These are phyloP conservation scores for Penicillium lagena DNA, from an alignment of 495 filamentous ascomycete species.

Conservation along the genomic window DNA sequence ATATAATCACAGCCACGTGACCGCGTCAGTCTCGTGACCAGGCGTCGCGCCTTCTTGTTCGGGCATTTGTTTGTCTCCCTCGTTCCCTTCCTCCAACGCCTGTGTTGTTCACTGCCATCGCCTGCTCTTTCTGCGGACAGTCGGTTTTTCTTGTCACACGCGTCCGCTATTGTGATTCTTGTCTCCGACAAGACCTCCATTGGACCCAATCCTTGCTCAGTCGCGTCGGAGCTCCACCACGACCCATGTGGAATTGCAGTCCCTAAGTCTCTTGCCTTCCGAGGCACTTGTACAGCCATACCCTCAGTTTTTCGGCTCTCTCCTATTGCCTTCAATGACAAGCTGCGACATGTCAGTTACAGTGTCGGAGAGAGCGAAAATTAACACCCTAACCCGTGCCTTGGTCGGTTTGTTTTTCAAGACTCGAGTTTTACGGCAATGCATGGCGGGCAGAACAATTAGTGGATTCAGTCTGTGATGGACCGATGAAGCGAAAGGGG, in stretches of 20 bases:
- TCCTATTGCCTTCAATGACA: slow-evolving; percentile 10
- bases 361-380: slow-evolving; percentile 21
- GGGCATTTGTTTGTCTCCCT: slow-evolving; percentile 10
- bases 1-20: not conserved
- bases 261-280: slow-evolving; percentile 21
- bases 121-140: no score
- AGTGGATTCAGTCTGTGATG: slow-evolving; percentile 22
- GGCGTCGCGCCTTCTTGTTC: slow-evolving; percentile 11
- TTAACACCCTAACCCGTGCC: slow-evolving; percentile 27
- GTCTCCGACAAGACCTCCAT: slow-evolving; percentile 7
- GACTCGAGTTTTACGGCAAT: slow-evolving; percentile 32
- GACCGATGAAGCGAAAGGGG: slow-evolving; percentile 27
- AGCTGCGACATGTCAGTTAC: not conserved
- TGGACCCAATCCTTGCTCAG: slow-evolving; percentile 15
- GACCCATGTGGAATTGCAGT: slow-evolving; percentile 10
- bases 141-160: not conserved
- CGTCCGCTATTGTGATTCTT: slow-evolving; percentile 4
- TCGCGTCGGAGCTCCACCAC: slow-evolving; percentile 9
- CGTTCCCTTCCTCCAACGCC: slow-evolving; percentile 14
- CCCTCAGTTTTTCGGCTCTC: slow-evolving; percentile 21
- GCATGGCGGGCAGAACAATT: slow-evolving; percentile 30
- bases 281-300: slow-evolving; percentile 29
- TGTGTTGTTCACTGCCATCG: no score
- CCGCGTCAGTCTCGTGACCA: slow-evolving; percentile 15
- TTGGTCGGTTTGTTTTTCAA: slow-evolving; percentile 22